phyloP scores from a whole-genome alignment of 108 stramenopile species.

The Skeletonema menzelii region DNA sequence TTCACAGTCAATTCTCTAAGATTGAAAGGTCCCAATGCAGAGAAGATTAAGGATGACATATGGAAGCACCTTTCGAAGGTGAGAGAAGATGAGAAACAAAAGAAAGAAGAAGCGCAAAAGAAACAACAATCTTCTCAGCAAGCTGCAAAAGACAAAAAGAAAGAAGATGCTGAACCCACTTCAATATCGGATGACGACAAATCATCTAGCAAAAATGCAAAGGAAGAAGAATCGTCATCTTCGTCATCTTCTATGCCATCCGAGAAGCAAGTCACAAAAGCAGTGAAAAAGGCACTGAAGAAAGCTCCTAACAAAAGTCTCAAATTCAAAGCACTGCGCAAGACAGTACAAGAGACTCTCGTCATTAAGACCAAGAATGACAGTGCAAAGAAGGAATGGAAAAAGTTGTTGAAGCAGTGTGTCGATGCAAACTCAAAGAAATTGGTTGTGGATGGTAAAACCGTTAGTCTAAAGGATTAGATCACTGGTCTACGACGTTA shows the following conservation, averaged over 20 bases:
- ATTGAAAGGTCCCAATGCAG: slow-evolving; percentile 46
- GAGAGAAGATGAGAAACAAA: slow-evolving; percentile 29
- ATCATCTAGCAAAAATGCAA: slow-evolving; percentile 18
- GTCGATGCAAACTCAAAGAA: slow-evolving; percentile 38
- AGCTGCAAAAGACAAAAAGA: slow-evolving; percentile 12
- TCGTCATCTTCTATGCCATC: slow-evolving; percentile 17
- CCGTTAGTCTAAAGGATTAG: slow-evolving; percentile 23
- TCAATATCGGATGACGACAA: slow-evolving; percentile 13
- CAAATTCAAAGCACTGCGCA: slow-evolving; percentile 62
- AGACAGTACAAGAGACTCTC: slow-evolving; percentile 48
- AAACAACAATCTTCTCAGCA: slow-evolving; percentile 10
- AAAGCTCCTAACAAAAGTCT: slow-evolving; percentile 62
- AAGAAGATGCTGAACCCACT: slow-evolving; percentile 4
- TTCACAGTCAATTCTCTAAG: slow-evolving; percentile 85
- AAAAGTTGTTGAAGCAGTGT: slow-evolving; percentile 26
- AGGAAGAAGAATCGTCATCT: slow-evolving; percentile 3
- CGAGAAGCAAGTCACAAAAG: slow-evolving; percentile 40
- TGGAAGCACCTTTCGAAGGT: slow-evolving; percentile 71
- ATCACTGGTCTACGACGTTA: too few species aligned
- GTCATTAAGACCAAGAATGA: slow-evolving; percentile 21
- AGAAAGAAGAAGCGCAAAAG: slow-evolving; percentile 33
- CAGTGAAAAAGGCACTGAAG: slow-evolving; percentile 78
- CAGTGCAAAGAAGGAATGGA: slow-evolving; percentile 19
- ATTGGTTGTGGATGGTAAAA: slow-evolving; percentile 41
- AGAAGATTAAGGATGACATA: slow-evolving; percentile 57